Evolutionary conservation across 2,329 filamentous ascomycete genomes (phyloP).

Genomic region (Colletotrichum godetiae): DNA sequence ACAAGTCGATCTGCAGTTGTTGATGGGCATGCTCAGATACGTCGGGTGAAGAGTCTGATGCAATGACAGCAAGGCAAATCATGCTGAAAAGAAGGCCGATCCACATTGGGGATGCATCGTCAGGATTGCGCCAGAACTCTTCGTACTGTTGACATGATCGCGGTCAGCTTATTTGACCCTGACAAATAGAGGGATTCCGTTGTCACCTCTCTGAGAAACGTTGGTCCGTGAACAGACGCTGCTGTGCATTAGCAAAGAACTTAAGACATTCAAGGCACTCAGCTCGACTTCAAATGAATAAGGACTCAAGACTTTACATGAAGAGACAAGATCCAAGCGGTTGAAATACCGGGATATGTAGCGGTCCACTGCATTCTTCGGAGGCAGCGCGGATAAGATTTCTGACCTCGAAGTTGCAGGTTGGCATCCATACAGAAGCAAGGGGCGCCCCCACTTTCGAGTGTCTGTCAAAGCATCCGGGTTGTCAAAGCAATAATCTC

Average conservation of each 20-base stretch:
- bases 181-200: not conserved
- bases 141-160: conserved; percentile 37
- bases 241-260: not conserved
- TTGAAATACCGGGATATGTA: conserved; percentile 52
- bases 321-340: conserved; percentile 40
- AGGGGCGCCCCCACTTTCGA: not conserved
- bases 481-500: accelerated
- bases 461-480: too few relatives aligned
- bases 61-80: conserved; percentile 43
- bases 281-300: too few relatives aligned
- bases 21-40: conserved; percentile 36
- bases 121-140: conserved; percentile 43
- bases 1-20: conserved; percentile 37
- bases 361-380: conserved; percentile 45
- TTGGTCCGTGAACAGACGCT: conserved; percentile 46
- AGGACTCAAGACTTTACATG: not conserved
- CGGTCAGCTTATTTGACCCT: not conserved
- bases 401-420: conserved; percentile 38
- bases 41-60: conserved; percentile 37
- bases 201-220: conserved; percentile 39
- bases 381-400: conserved; percentile 47
- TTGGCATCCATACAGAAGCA: conserved; percentile 8
- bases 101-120: conserved; percentile 38
- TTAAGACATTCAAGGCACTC: too few relatives aligned
- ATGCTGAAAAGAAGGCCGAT: conserved; percentile 47